A percentile compares a stretch with the other conserved stretches of the same genome.
phyloP scores from a whole-genome alignment of 73 alveolate genomes.

The Paramecium caudatum region DNA sequence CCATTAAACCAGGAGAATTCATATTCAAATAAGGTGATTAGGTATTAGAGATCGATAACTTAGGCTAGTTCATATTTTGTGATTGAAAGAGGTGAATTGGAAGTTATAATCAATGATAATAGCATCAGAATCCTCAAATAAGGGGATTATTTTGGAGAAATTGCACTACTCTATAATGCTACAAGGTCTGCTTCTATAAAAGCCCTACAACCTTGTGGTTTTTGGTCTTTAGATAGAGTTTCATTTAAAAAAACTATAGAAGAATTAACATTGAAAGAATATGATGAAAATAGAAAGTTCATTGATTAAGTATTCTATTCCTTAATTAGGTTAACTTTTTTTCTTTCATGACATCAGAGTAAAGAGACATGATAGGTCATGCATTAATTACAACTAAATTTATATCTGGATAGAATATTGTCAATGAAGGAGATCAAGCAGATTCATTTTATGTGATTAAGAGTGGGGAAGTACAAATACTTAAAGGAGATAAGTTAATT shows the following conservation, averaged over 20 bases:
- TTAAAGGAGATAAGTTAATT: slow-evolving; percentile 59
- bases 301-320: slow-evolving; percentile 40
- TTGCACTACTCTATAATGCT: slow-evolving; percentile 95
- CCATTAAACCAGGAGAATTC: slow-evolving; percentile 57
- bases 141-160: slow-evolving; percentile 98
- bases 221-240: slow-evolving; percentile 93
- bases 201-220: slow-evolving; percentile 84
- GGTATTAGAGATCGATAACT: not conserved
- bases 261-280: slow-evolving; percentile 84
- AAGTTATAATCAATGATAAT: slow-evolving; percentile 80
- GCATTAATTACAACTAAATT: slow-evolving; percentile 72
- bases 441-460: slow-evolving; percentile 75
- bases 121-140: slow-evolving; percentile 80
- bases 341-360: slow-evolving; percentile 72
- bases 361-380: slow-evolving; percentile 71
- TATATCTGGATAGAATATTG: slow-evolving; percentile 69
- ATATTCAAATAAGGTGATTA: slow-evolving; percentile 71
- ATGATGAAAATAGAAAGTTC: slow-evolving; percentile 73
- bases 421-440: slow-evolving; percentile 76
- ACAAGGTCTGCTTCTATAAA: slow-evolving; percentile 97
- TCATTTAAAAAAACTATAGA: slow-evolving; percentile 91
- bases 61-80: slow-evolving; percentile 74
- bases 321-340: slow-evolving; percentile 57
- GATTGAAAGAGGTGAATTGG: slow-evolving; percentile 75
- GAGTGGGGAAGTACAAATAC: slow-evolving; percentile 69